A percentile compares a stretch with the other conserved stretches of the same genome.
Conservation (phyloP, 371 early-diverging fungal genomes). For the Rhizopus arrhizus region DNA sequence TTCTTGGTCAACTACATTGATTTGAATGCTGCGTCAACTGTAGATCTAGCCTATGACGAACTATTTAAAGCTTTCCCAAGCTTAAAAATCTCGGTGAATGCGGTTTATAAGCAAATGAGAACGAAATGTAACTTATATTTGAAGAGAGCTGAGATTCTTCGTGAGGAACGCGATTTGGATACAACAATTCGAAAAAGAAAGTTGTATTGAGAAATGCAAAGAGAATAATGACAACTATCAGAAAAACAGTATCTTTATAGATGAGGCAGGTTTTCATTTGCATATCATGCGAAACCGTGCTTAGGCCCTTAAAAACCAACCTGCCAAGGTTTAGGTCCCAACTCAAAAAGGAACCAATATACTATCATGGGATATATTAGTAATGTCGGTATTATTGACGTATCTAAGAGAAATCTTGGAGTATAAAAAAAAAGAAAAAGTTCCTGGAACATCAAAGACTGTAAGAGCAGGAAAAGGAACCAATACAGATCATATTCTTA, state of each 20-base stretch:
- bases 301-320: slow-evolving; percentile 8
- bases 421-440: slow-evolving; percentile 4
- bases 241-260: slow-evolving; percentile 17
- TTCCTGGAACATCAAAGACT: slow-evolving; percentile 15
- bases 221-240: slow-evolving; percentile 17
- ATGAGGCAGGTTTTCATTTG: slow-evolving; percentile 19
- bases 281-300: slow-evolving; percentile 10
- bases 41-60: slow-evolving; percentile 15
- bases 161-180: slow-evolving; percentile 14
- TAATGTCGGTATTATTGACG: slow-evolving; percentile 7
- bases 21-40: slow-evolving; percentile 17
- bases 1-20: slow-evolving; percentile 18
- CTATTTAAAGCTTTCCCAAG: slow-evolving; percentile 13
- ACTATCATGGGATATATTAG: slow-evolving; percentile 11
- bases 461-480: slow-evolving; percentile 15
- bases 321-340: slow-evolving; percentile 9
- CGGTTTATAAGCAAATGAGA: slow-evolving; percentile 16
- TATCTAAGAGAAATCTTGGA: slow-evolving; percentile 11
- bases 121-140: slow-evolving; percentile 14
- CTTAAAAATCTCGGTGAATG: slow-evolving; percentile 18
- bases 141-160: slow-evolving; percentile 13
- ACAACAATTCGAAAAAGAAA: slow-evolving; percentile 15
- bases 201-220: slow-evolving; percentile 18
- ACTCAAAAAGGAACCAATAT: slow-evolving; percentile 8
- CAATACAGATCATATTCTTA: slow-evolving; percentile 20